Percentiles rank a stretch among this genome's conserved stretches.
Evolutionary conservation across 2,329 filamentous ascomycete genomes (phyloP).

Genomic region (Myriangium duriaei): DNA sequence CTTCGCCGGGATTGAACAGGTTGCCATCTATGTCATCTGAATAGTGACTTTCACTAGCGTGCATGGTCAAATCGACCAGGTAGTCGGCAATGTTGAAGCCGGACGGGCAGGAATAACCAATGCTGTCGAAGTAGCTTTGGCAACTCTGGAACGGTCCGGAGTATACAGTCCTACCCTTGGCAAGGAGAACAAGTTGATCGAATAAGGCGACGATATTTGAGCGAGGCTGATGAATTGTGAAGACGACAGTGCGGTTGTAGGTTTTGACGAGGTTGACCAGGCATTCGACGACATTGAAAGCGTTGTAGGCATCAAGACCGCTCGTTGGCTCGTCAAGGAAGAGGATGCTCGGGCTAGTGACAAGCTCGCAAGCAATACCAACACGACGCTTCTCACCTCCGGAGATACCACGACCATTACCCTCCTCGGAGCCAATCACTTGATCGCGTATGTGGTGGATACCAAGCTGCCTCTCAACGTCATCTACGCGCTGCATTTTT

Average conservation of each 20-base stretch:
- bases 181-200: constrained; percentile 82
- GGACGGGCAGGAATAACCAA: constrained; percentile 85
- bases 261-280: constrained; percentile 88
- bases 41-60: constrained; percentile 45
- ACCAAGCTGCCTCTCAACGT: constrained; percentile 91
- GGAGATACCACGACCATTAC: constrained; percentile 85
- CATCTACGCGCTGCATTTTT: constrained; percentile 84
- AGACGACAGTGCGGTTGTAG: constrained; percentile 93
- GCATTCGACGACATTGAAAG: constrained; percentile 95
- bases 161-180: constrained; percentile 80
- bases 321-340: constrained; percentile 97
- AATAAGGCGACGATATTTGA: constrained; percentile 98
- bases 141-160: constrained; percentile 82
- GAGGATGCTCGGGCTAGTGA: constrained; percentile 91
- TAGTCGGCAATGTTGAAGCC: constrained; percentile 99
- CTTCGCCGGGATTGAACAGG: constrained; percentile 43
- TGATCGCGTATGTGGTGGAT: constrained; percentile 92
- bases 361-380: constrained; percentile 91
- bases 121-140: constrained; percentile 80
- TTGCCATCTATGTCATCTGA: constrained; percentile 31
- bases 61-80: constrained; percentile 94
- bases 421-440: constrained; percentile 90
- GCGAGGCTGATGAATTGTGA: constrained; percentile 94
- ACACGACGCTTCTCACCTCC: constrained; percentile 94
- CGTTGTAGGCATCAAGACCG: constrained; percentile 90